phyloP scores from a whole-genome alignment of 441 rosid genomes.

The Melastoma candidum region DNA sequence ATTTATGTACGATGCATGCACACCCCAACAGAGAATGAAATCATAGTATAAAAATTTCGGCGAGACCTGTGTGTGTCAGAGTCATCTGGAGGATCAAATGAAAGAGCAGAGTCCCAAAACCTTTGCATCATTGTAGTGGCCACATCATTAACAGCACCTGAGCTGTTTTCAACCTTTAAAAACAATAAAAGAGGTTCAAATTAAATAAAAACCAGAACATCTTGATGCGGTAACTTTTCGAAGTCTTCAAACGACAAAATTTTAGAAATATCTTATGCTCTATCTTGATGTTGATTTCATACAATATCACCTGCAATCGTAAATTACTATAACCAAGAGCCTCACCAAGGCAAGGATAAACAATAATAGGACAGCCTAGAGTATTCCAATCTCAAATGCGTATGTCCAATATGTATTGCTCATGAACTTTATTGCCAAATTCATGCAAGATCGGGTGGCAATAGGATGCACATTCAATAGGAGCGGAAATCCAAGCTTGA shows the following conservation, averaged over 20 bases:
- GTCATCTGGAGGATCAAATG: slow-evolving; percentile 73
- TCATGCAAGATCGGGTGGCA: too few relatives aligned
- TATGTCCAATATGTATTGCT: too few relatives aligned
- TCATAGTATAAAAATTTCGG: slow-evolving; percentile 1
- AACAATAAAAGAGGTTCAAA: slow-evolving; percentile 1
- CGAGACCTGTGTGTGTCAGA: slow-evolving; percentile 16
- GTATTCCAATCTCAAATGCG: too few relatives aligned
- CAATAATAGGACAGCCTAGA: too few relatives aligned
- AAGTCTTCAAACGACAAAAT: neutral
- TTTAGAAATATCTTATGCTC: neutral
- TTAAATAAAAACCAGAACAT: neutral
- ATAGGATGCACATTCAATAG: too few relatives aligned
- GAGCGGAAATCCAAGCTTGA: too few relatives aligned
- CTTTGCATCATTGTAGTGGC: slow-evolving; percentile 93
- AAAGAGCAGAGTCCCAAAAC: slow-evolving; percentile 90
- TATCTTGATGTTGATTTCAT: neutral
- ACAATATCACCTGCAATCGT: too few relatives aligned
- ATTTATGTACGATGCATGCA: neutral
- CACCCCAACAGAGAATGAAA: slow-evolving; percentile 9
- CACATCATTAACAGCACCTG: slow-evolving; percentile 76
- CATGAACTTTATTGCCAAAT: too few relatives aligned
- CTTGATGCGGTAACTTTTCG: neutral
- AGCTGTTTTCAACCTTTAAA: slow-evolving; percentile 58
- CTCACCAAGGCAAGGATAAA: too few relatives aligned
- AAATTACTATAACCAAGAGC: too few relatives aligned